Percentiles rank a stretch among this genome's conserved stretches.
Evolutionary conservation across 208 protist genomes (phyloP).

Genomic region (Trichomonas vaginalis): DNA sequence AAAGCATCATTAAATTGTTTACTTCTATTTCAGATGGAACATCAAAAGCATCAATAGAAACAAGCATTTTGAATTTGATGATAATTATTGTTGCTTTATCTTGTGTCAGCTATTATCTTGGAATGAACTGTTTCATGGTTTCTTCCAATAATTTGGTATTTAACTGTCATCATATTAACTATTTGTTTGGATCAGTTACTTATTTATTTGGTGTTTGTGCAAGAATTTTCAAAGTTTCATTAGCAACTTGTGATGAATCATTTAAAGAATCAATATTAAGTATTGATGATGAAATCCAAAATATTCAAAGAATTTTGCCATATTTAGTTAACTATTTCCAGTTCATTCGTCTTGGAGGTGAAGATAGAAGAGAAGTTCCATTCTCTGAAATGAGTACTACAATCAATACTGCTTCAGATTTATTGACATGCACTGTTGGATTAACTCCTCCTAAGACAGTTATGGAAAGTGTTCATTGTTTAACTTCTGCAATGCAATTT

Average conservation of each 20-base stretch:
- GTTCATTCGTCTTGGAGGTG: background rate
- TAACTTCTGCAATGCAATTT: background rate
- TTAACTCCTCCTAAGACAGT: background rate
- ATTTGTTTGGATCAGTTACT: background rate
- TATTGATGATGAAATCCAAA: background rate
- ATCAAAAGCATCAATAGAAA: background rate
- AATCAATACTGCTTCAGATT: background rate
- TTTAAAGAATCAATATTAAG: background rate
- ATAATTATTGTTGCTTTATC: background rate
- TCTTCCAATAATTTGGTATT: background rate
- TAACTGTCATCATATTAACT: background rate
- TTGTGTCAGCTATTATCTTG: background rate
- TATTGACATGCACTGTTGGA: background rate
- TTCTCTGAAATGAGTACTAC: background rate
- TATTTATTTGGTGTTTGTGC: background rate
- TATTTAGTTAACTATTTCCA: background rate
- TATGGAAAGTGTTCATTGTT: background rate
- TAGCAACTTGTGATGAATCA: background rate
- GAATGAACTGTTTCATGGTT: background rate
- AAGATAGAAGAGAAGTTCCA: background rate
- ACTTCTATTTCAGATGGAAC: background rate
- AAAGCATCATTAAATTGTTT: background rate
- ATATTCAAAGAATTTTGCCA: background rate
- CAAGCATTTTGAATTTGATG: background rate
- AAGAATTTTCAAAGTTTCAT: background rate